phyloP scores from a whole-genome alignment of 768 basidiomycete genomes.

The Mycena crocata region DNA sequence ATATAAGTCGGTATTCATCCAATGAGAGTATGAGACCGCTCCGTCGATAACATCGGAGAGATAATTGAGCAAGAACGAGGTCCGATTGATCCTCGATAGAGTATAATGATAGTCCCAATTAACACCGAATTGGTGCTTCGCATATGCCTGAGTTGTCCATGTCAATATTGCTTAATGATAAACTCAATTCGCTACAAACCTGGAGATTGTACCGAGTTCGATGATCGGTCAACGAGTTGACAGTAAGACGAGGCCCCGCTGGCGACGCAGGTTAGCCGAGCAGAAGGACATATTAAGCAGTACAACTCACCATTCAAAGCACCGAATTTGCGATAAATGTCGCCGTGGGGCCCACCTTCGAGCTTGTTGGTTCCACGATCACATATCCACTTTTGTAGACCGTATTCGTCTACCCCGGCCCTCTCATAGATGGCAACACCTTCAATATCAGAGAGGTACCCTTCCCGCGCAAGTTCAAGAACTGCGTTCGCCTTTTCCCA shows the following conservation, averaged over 20 bases:
- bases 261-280: not conserved
- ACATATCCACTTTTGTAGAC: slow-evolving; percentile 36
- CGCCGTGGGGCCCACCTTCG: slow-evolving; percentile 42
- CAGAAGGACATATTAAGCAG: not conserved
- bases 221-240: slow-evolving; percentile 40
- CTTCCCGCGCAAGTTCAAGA: slow-evolving; percentile 34
- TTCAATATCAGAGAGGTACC: slow-evolving; percentile 32
- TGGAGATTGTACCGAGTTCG: slow-evolving; percentile 39
- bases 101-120: slow-evolving; percentile 37
- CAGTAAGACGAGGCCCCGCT: slow-evolving; percentile 36
- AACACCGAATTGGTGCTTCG: slow-evolving; percentile 24
- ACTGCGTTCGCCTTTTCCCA: slow-evolving; percentile 35
- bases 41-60: slow-evolving; percentile 14
- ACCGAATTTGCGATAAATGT: slow-evolving; percentile 29
- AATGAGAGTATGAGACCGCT: slow-evolving; percentile 33
- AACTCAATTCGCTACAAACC: not conserved
- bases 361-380: slow-evolving; percentile 38
- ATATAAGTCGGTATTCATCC: slow-evolving; percentile 41
- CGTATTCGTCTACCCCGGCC: slow-evolving; percentile 34
- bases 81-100: slow-evolving; percentile 33
- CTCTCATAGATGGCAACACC: slow-evolving; percentile 34
- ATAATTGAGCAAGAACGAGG: too few species aligned
- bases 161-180: not conserved
- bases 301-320: slow-evolving; percentile 9
- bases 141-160: slow-evolving; percentile 15